These are phyloP conservation scores for Cetradonia linearis DNA, from an alignment of 495 filamentous ascomycete genomes.

Conservation along the genomic window DNA sequence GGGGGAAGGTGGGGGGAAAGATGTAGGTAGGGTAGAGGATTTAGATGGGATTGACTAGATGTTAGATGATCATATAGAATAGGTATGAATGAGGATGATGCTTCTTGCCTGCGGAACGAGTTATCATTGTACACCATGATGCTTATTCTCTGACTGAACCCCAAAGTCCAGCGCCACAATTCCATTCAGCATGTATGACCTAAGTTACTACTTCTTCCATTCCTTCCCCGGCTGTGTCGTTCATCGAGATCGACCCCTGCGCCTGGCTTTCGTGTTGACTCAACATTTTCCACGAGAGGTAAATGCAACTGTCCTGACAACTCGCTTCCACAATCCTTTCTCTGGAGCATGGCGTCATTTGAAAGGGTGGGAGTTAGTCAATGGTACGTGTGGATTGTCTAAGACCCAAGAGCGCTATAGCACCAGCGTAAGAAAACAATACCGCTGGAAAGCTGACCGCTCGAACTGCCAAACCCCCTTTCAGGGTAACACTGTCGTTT, in stretches of 20 bases:
- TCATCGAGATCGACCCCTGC: neutral
- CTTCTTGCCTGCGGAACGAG: neutral
- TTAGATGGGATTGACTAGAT: neutral
- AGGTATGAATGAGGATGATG: neutral
- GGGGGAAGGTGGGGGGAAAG: conserved; percentile 17
- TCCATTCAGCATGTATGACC: neutral
- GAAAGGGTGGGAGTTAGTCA: neutral
- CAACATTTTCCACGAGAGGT: neutral
- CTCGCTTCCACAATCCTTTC: neutral
- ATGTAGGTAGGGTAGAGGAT: neutral
- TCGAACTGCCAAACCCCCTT: neutral
- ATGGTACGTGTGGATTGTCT: neutral
- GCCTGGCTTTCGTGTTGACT: neutral
- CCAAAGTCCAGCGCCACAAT: neutral
- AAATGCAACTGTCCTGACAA: neutral
- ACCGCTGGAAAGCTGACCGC: neutral
- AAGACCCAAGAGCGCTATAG: neutral
- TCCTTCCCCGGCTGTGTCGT: neutral
- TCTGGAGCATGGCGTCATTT: neutral
- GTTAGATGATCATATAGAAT: neutral
- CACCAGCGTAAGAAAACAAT: neutral
- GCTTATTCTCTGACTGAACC: too few species aligned
- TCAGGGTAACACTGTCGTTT: conserved; percentile 1
- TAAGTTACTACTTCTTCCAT: neutral
- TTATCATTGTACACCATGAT: neutral